Base-by-base conservation (phyloP, 768 basidiomycete genomes). In the Termitomyces sp. region DNA sequence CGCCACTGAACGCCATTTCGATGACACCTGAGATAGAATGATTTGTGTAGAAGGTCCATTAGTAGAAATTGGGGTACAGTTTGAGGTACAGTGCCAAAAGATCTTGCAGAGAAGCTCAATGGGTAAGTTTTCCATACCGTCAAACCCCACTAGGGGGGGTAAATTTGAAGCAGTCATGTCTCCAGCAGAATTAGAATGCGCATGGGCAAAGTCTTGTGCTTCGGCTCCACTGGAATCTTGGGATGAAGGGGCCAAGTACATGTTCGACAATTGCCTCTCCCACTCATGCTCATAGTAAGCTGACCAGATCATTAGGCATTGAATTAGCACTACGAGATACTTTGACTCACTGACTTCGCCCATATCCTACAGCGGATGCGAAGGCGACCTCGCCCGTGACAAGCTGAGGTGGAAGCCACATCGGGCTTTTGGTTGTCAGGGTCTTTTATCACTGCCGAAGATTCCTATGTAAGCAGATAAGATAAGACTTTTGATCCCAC, bases 61-160 rank as follows among this genome's bases (percentile, higher is more conserved):
- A 32, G 41, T 9, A 5, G 46, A n/a, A 10, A 59, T 34, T 10
- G 46, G n/a, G 4, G 25, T 34, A 34, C 46, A 56, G 5, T 57
- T 47, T 3, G 41, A 28, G 30, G 49, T 28, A 10, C 34, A 59
- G 16, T 56, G 35, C 50, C 43, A 35, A 16, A 61, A 59, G 14
- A 59, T 50, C 19, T 61, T 55, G 47, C 45, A 56, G 3, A 61
- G 54, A 10, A 61, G 28, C n/a, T 61, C 60, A 17, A 16, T 23
- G 3, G 60, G 60, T 12, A 59, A 16, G 25, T 32, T 37, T 6
- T 49, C 27, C 10, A 56, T 50, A 19, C 32, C 51, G 9, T 21
- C 17, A 5, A 19, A n/a, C 19, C 30, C 52, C 8, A 19, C 17
- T 16, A 32, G 17, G 28, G 19, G 21, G 7, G 39, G 11, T 9